These are phyloP conservation scores for Flagelloscypha sp. DNA, from an alignment of 768 basidiomycete genomes.

Conservation along the genomic window DNA sequence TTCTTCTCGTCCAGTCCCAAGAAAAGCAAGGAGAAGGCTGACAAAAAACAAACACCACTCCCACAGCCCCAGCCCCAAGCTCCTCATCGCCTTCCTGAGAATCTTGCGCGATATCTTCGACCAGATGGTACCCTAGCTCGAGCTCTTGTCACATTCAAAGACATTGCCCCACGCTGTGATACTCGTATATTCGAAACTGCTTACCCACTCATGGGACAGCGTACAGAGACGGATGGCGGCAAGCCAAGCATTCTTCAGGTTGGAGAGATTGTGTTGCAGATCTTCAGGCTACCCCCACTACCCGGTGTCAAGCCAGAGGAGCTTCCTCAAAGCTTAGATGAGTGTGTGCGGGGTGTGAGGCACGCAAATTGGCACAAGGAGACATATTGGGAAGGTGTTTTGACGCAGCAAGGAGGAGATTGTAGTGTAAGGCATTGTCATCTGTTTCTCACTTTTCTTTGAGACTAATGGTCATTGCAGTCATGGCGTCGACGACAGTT, in stretches of 20 bases:
- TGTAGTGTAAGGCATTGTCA: slow-evolving; percentile 58
- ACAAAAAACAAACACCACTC: slow-evolving; percentile 23
- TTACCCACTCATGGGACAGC: slow-evolving; percentile 75
- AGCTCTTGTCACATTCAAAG: slow-evolving; percentile 84
- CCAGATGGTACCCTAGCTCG: slow-evolving; percentile 84
- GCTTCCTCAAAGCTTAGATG: slow-evolving; percentile 87
- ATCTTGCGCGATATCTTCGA: slow-evolving; percentile 75
- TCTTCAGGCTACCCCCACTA: slow-evolving; percentile 84
- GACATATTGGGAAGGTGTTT: slow-evolving; percentile 84
- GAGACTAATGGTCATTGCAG: slow-evolving; percentile 26
- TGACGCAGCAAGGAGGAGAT: slow-evolving; percentile 93
- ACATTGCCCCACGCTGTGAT: slow-evolving; percentile 76
- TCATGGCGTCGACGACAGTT: slow-evolving; percentile 79
- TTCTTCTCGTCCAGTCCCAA: slow-evolving; percentile 72
- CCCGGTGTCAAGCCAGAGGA: slow-evolving; percentile 73
- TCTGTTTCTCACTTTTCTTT: background rate
- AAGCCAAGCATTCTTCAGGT: slow-evolving; percentile 61
- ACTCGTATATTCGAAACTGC: slow-evolving; percentile 77
- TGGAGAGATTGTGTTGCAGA: slow-evolving; percentile 82
- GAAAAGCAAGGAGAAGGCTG: slow-evolving; percentile 44
- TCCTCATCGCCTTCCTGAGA: slow-evolving; percentile 51
- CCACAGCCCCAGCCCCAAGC: slow-evolving; percentile 31
- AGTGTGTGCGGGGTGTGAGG: slow-evolving; percentile 80
- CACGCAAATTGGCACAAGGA: slow-evolving; percentile 93
- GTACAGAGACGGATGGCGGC: slow-evolving; percentile 41